Evolutionary conservation across 2,329 filamentous ascomycete genomes (phyloP).

Genomic region (Alternaria atra): DNA sequence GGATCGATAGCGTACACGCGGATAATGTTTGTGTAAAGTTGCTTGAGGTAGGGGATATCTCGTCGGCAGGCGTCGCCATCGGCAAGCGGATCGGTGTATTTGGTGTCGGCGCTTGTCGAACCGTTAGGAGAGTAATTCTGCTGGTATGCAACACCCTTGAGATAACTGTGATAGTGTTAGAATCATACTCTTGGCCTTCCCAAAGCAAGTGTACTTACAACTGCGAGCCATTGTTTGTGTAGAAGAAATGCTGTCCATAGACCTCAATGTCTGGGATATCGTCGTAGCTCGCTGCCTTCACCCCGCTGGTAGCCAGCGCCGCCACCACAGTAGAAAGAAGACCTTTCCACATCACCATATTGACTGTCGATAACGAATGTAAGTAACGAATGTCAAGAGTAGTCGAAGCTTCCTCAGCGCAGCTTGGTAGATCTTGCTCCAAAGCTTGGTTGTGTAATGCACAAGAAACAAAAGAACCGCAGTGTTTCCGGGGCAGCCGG

Average conservation of each 20-base stretch:
- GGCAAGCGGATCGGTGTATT: slow-evolving; percentile 84
- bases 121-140: slow-evolving; percentile 53
- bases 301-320: slow-evolving; percentile 22
- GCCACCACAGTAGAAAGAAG: slow-evolving; percentile 25
- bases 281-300: slow-evolving; percentile 41
- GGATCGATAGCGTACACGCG: slow-evolving; percentile 95
- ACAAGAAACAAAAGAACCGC: background rate
- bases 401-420: slow-evolving; percentile 18
- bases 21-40: slow-evolving; percentile 84
- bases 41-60: slow-evolving; percentile 81
- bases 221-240: slow-evolving; percentile 79
- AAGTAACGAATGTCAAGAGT: slow-evolving; percentile 9
- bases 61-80: slow-evolving; percentile 76
- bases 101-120: slow-evolving; percentile 47
- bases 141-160: slow-evolving; percentile 95
- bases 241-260: slow-evolving; percentile 87
- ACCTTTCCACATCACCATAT: slow-evolving; percentile 21
- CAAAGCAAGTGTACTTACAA: slow-evolving; percentile 54
- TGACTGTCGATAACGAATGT: slow-evolving; percentile 13
- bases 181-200: background rate
- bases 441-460: slow-evolving; percentile 17
- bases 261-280: slow-evolving; percentile 44
- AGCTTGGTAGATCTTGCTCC: slow-evolving; percentile 19
- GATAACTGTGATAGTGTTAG: slow-evolving; percentile 63
- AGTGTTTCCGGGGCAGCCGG: slow-evolving; percentile 11